phyloP scores from a whole-genome alignment of 169 alveolate genomes.

The Cryptosporidium andersoni region DNA sequence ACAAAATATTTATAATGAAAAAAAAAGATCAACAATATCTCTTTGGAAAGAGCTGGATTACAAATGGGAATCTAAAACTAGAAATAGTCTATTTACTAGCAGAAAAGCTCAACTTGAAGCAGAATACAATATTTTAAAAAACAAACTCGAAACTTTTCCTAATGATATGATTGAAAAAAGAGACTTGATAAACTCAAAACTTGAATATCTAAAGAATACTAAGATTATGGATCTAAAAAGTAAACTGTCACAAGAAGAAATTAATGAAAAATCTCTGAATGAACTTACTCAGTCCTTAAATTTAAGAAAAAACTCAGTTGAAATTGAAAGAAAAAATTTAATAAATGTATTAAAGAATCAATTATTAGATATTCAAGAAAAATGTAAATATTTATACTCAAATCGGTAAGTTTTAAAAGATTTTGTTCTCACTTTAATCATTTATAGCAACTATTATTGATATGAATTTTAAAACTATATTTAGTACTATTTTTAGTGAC shows the following conservation, averaged over 20 bases:
- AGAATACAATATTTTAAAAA: not conserved
- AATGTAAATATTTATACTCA: slow-evolving; percentile 9
- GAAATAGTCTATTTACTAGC: too few species aligned
- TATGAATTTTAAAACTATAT: not conserved
- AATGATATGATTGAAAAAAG: slow-evolving; percentile 5
- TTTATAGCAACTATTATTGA: not conserved
- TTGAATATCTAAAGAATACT: slow-evolving; percentile 12
- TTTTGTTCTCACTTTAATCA: not conserved
- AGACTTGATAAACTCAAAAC: not conserved
- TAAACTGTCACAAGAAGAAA: slow-evolving; percentile 30
- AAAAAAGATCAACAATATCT: not conserved
- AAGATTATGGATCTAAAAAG: slow-evolving; percentile 20
- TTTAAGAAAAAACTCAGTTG: slow-evolving; percentile 42
- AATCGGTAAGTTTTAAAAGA: slow-evolving; percentile 28
- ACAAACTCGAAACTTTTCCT: slow-evolving; percentile 30
- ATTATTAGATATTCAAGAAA: not conserved
- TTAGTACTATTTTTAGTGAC: not conserved
- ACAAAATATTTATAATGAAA: slow-evolving; percentile 4
- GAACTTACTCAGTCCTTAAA: slow-evolving; percentile 25
- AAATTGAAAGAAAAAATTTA: slow-evolving; percentile 19
- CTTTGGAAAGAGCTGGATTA: slow-evolving; percentile 10
- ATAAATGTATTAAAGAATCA: slow-evolving; percentile 1
- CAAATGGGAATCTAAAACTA: not conserved
- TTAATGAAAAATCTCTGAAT: slow-evolving; percentile 10
- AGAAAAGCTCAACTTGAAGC: not conserved